Evolutionary conservation across 805 yeast species (phyloP).

Genomic region (Starmera quercuum): DNA sequence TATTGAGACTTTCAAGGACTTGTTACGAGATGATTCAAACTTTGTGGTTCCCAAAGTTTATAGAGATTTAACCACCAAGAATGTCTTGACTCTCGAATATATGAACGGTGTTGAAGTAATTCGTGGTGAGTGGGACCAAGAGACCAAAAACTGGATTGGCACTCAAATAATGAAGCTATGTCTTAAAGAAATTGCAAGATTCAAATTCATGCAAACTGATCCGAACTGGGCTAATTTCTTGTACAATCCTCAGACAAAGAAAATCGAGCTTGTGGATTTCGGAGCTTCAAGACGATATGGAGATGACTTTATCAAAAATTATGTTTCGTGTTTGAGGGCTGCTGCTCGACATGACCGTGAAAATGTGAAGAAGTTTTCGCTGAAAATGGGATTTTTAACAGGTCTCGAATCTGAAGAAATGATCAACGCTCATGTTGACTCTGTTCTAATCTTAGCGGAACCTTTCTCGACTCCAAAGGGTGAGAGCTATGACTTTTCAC

Average conservation of each 20-base stretch:
- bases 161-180: constrained; percentile 82
- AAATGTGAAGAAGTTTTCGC: constrained; percentile 56
- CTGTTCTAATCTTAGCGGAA: constrained; percentile 86
- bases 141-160: constrained; percentile 73
- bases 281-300: constrained; percentile 88
- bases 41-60: constrained; percentile 79
- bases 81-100: constrained; percentile 82
- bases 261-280: constrained; percentile 85
- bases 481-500: constrained; percentile 54
- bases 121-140: constrained; percentile 69
- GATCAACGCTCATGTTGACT: constrained; percentile 89
- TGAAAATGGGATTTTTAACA: constrained; percentile 78
- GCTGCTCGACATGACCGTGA: constrained; percentile 64
- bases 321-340: constrained; percentile 64
- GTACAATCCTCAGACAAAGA: constrained; percentile 61
- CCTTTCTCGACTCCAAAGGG: constrained; percentile 65
- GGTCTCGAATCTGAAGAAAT: constrained; percentile 84
- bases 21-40: constrained; percentile 50
- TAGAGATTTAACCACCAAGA: constrained; percentile 70
- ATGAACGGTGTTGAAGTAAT: constrained; percentile 80
- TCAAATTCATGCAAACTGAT: constrained; percentile 94
- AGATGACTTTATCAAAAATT: constrained; percentile 58
- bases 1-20: constrained; percentile 56
- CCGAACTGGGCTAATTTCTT: constrained; percentile 99
- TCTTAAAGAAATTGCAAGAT: constrained; percentile 74